Base-by-base conservation (phyloP, 345 rosid genomes). In the Gossypium raimondii region DNA sequence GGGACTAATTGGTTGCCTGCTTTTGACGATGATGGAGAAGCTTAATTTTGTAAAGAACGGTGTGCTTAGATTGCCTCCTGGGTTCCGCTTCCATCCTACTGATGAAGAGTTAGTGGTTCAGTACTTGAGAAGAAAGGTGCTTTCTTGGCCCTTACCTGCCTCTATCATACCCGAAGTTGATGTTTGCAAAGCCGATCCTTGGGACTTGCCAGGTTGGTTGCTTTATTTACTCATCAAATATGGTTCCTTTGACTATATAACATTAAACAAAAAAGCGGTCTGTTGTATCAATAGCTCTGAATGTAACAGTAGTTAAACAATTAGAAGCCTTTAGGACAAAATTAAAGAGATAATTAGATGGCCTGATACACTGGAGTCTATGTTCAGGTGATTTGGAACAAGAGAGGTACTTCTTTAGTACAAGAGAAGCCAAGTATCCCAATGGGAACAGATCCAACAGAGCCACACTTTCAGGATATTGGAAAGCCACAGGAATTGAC, bases 401-500 rank as follows among this genome's bases (percentile, higher is more conserved):
- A 72, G 98, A 94, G 84, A 89, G 97, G 89, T 94, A 94, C 79
- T 94, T 94, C 75, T 94, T 94, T 66, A 92, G 98, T 86, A 88
- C 90, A 34, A 86, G 87, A 67, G 97, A 92, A 81, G 90, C 95
- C 16, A 94, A 92, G 78, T 92, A 94, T 76, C 95, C 95, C 11
- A 92, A 89, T 77, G 98, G 98, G 52, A 94, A 88, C 83, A 75
- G 98, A 78, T 88, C 97, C 10, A 92, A 92, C 82, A 78, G 98
- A 25, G 93, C 97, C 1, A 92, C 98, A 25, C 79, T 78, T 14
- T 89, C 98, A 0, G 98, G 98, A 20, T 94, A 88, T 73, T 94
- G 98, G 98, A 92, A 92, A 84, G 97, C 98, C 17, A 94, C 97
- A 8, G 98, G 98, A 69, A 81, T 92, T 2, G 98, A 94, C 84